Conservation (phyloP, 2,329 filamentous ascomycete species). For the Knufia fluminis region DNA sequence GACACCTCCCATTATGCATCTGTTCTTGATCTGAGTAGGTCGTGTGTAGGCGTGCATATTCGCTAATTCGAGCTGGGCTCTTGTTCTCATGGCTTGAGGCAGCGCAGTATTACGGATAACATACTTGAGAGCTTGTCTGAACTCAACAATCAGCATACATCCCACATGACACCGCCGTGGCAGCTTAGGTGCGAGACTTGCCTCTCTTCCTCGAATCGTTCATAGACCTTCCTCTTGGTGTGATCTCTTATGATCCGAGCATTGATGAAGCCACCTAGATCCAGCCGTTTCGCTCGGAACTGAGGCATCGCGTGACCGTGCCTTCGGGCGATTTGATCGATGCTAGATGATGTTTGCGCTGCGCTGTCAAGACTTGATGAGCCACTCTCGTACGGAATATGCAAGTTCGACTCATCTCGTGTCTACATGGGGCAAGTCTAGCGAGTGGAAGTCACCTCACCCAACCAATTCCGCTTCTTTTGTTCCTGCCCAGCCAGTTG, state of each 20-base stretch:
- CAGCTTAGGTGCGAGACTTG: slow-evolving; percentile 31
- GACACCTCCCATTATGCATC: slow-evolving; percentile 87
- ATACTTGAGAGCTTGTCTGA: slow-evolving; percentile 83
- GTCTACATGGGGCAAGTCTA: background rate
- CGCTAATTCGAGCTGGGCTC: slow-evolving; percentile 84
- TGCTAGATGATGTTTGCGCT: background rate
- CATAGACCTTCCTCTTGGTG: slow-evolving; percentile 90
- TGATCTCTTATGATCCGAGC: slow-evolving; percentile 83
- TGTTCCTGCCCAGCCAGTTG: too few relatives aligned
- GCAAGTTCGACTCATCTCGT: background rate
- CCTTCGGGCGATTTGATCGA: background rate
- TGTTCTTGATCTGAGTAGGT: slow-evolving; percentile 85
- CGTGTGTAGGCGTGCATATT: slow-evolving; percentile 96
- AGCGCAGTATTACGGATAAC: slow-evolving; percentile 88
- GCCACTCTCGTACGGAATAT: background rate
- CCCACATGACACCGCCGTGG: background rate
- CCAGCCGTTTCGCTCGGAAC: slow-evolving; percentile 83
- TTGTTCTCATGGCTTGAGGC: slow-evolving; percentile 68
- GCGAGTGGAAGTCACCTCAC: background rate
- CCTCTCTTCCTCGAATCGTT: slow-evolving; percentile 80
- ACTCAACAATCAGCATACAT: background rate
- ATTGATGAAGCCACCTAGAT: slow-evolving; percentile 81
- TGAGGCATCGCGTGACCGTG: slow-evolving; percentile 56
- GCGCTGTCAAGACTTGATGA: background rate
- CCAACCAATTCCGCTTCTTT: background rate